These are phyloP conservation scores for Paspalum notatum DNA, from an alignment of 176 grass and related monocot species.

Conservation along the genomic window DNA sequence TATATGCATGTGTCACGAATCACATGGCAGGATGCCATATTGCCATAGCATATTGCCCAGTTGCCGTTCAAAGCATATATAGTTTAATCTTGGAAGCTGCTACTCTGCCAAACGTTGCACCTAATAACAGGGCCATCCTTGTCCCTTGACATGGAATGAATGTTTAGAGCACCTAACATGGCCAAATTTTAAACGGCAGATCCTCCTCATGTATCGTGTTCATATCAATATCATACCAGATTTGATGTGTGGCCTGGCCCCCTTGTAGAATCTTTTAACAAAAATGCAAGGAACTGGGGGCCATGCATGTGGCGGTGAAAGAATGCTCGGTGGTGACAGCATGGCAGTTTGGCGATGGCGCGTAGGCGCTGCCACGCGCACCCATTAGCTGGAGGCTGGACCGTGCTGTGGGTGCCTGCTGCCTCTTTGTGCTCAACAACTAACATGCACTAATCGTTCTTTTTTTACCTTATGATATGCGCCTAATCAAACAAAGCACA, in stretches of 20 bases:
- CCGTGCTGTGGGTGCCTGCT: background rate
- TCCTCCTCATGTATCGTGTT: too few species aligned
- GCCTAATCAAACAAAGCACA: slow-evolving; percentile 2
- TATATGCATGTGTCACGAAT: background rate
- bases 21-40: background rate
- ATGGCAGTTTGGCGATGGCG: too few species aligned
- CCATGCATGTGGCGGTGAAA: too few species aligned
- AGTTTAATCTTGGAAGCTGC: slow-evolving; percentile 13
- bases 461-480: background rate
- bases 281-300: too few species aligned
- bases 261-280: slow-evolving; percentile 17
- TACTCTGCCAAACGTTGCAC: slow-evolving; percentile 1
- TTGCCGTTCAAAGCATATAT: background rate
- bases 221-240: too few species aligned
- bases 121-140: slow-evolving; percentile 7
- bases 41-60: background rate
- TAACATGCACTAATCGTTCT: slow-evolving; percentile 10
- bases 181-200: background rate
- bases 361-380: too few species aligned
- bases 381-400: slow-evolving; percentile 8
- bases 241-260: slow-evolving; percentile 1
- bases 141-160: background rate
- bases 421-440: slow-evolving; percentile 27
- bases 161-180: background rate
- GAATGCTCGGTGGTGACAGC: too few species aligned